Evolutionary conservation across 192 early-diverging fungal genomes (phyloP).

Genomic region (Coemansia erecta): DNA sequence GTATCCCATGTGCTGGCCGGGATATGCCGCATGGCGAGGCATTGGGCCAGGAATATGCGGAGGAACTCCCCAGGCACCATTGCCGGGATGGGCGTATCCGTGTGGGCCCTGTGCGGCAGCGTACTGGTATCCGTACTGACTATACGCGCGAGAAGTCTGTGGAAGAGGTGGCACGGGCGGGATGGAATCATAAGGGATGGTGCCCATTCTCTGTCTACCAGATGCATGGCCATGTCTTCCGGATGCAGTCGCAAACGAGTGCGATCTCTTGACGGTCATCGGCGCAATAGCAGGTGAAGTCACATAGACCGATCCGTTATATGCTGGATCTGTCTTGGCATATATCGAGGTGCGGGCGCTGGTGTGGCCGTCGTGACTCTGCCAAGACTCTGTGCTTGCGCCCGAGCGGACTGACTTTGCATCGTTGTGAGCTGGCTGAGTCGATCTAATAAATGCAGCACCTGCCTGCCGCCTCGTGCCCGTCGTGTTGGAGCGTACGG

Average conservation of each 20-base stretch:
- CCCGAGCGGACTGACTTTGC: slow-evolving; percentile 16
- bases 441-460: slow-evolving; percentile 21
- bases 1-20: neutral
- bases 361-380: slow-evolving; percentile 29
- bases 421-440: slow-evolving; percentile 5
- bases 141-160: neutral
- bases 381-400: slow-evolving; percentile 45
- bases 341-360: slow-evolving; percentile 23
- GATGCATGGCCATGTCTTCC: no score
- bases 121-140: neutral
- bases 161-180: slow-evolving; percentile 50
- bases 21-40: neutral
- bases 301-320: slow-evolving; percentile 28
- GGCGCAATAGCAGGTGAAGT: slow-evolving; percentile 13
- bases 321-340: slow-evolving; percentile 31
- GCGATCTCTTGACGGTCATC: slow-evolving; percentile 14
- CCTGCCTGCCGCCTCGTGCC: slow-evolving; percentile 27
- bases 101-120: neutral
- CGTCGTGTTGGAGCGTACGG: slow-evolving; percentile 2
- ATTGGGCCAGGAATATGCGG: neutral
- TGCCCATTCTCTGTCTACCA: neutral
- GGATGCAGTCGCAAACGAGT: slow-evolving; percentile 18
- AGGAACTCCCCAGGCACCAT: neutral
- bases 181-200: neutral
- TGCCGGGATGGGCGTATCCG: neutral